Conservation (phyloP, 805 yeast genomes). For the Brettanomyces anomalus region DNA sequence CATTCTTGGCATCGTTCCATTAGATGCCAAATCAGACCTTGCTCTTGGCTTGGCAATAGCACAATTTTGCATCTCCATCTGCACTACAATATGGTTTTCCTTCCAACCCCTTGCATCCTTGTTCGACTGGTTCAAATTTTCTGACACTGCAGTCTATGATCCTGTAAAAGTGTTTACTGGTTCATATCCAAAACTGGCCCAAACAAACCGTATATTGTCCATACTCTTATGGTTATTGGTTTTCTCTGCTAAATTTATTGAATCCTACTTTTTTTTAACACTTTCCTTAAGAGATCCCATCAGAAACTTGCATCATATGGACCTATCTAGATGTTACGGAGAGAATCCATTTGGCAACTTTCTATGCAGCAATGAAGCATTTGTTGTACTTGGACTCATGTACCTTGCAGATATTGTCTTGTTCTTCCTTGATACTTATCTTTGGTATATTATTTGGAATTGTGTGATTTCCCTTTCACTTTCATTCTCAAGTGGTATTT, state of each 20-base stretch:
- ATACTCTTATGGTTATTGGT: slow-evolving; percentile 38
- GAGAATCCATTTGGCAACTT: slow-evolving; percentile 32
- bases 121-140: slow-evolving; percentile 20
- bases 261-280: slow-evolving; percentile 46
- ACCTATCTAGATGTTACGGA: slow-evolving; percentile 34
- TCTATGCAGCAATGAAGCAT: slow-evolving; percentile 35
- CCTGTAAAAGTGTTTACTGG: slow-evolving; percentile 34
- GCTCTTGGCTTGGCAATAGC: slow-evolving; percentile 31
- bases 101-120: slow-evolving; percentile 28
- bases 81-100: slow-evolving; percentile 34
- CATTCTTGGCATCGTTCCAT: slow-evolving; percentile 29
- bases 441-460: slow-evolving; percentile 52
- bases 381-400: slow-evolving; percentile 32
- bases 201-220: slow-evolving; percentile 32
- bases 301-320: slow-evolving; percentile 37
- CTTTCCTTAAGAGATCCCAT: slow-evolving; percentile 45
- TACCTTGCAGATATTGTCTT: slow-evolving; percentile 37
- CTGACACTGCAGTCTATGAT: slow-evolving; percentile 19
- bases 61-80: slow-evolving; percentile 35
- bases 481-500: slow-evolving; percentile 43
- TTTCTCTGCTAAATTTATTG: slow-evolving; percentile 40
- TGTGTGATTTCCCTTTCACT: slow-evolving; percentile 39
- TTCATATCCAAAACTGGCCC: slow-evolving; percentile 32
- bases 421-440: slow-evolving; percentile 45
- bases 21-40: slow-evolving; percentile 25